Evolutionary conservation across 306 rosid species (phyloP), one percentile per base, ranked within the genome.

Genomic region (Chamaecrista fasciculata): DNA sequence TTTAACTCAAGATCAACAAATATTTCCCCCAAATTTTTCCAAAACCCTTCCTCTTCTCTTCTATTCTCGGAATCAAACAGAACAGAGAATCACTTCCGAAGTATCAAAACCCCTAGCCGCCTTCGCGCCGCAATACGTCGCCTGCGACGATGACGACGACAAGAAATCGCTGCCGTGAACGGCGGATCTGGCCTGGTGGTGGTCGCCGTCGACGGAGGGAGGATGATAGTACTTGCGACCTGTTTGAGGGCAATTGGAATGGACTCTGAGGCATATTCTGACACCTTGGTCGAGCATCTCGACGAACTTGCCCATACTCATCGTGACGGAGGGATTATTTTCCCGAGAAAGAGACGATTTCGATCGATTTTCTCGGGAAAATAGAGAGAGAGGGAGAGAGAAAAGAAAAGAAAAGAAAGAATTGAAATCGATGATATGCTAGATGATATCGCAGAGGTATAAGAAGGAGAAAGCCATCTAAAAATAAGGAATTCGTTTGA

Each of bases 141-240:
- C 24, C 63, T 29, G 29, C 63, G n/a, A 24, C 23, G 34, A 0
- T 24, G 36, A 1, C 43, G 63, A 29, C 63, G 63, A 31, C 15
- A 5, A 0, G 42, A 12, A 6, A 11, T 19, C 62, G 2, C 12
- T 23, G 16, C n/a, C 47, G 26, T 10, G 18, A 6, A 50, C 3
- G 20, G 69, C 4, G 33, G 47, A 40, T 24, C 73, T 55, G 57
- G 4, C 75, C 8, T 34, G 58, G 31, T 11, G 58, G 44, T 19
- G 11, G 61, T 81, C 78, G 6, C 72, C 5, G 29, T 75, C 80
- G 61, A 18, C 47, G 8, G 50, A 67, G 23, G 85, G 88, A 6
- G 91, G 91, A 16, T 83, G 91, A 66, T 86, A 86, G 81, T 76
- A 86, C 88, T 71, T 83, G 29, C 91, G 88, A 23, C 84, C 81